Evolutionary conservation across 116 monocot species (phyloP), one percentile per base, ranked within the genome.

Genomic region (Zostera marina): DNA sequence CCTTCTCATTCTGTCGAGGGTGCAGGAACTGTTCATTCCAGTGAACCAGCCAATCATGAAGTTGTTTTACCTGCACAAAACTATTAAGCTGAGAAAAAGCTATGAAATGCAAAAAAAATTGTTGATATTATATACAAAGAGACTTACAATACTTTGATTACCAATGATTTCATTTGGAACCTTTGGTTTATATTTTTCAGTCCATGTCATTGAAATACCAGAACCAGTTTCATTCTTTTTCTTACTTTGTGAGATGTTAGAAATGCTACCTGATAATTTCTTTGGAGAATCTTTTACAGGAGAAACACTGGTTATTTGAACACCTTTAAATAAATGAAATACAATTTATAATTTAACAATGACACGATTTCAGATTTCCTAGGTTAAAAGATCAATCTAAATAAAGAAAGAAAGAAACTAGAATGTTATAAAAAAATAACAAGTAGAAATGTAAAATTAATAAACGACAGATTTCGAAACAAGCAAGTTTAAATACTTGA

Each of bases 131-230:
- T 20, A 19, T 19, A 47, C n/a, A 64, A 52, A 68, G 53, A 49
- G 53, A 61, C 96, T 41, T 78, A 96, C 96, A 71, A 85, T 67
- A 60, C 82, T 76, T 52, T 85, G 96, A 56, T 96, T 96, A 48
- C 89, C 96, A 72, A 89, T 72, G 41, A 89, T 89, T 47, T 96
- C 96, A 76, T 76, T 80, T 43, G 80, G 76, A 78, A 78, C 70
- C 53, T 80, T 89, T 17, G 96, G 96, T 40, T 61, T 63, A 70
- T 89, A 89, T 53, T 89, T 96, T 51, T 89, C 96, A 5, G 96
- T 89, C 96, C 96, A 96, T 54, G 79, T 80, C 70, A 74, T 66
- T n/a, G 71, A 72, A 85, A 62, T 66, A 23, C 19, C 23, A 19
- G 59, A 72, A 68, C 38, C 49, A 72, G 38, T 58, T 53, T 64